Evolutionary conservation across 768 basidiomycete genomes (phyloP), one percentile per base, ranked within the genome.

Genomic region (Amanita phalloides): DNA sequence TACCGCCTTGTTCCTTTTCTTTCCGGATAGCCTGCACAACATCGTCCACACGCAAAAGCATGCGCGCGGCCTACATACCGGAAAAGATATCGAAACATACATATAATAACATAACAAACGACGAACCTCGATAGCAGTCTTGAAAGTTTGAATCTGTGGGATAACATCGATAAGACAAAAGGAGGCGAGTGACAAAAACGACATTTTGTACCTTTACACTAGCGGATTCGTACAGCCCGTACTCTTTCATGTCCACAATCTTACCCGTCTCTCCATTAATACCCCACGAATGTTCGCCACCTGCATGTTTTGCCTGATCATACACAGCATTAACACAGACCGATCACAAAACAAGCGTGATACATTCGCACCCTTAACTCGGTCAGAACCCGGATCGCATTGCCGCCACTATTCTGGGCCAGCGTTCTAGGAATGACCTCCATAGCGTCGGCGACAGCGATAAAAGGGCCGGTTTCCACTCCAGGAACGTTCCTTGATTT

Each of bases 181-280:
- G 17, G 13, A 17, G 5, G 2, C 13, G 26, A 8, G 21, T 10
- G 28, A 51, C 11, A 10, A 26, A 17, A 38, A 41, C 8, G 14
- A 13, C 13, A 7, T 2, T 48, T 45, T 63, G 21, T 54, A 84
- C 82, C 76, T 98, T 98, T 63, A 99, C 95, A 57, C 90, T 92
- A 4, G 95, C 93, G 33, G 88, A 91, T 71, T 99, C 96, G 58
- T 90, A 90, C 54, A 99, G 70, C 1, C 93, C 93, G 65, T 97
- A 96, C 43, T 72, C 68, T 64, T 91, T 93, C 95, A 97, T 97
- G 64, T 97, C 90, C 38, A 88, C 88, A 37, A 93, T 84, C 69
- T 94, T 95, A 23, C 96, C 96, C 6, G 88, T 94, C 61, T 97
- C 89, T 21, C 95, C 96, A 58, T 98, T 84, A 36, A 99, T 88